Base-by-base conservation (phyloP, 306 rosid genomes). In the Inga leiocalycina region DNA sequence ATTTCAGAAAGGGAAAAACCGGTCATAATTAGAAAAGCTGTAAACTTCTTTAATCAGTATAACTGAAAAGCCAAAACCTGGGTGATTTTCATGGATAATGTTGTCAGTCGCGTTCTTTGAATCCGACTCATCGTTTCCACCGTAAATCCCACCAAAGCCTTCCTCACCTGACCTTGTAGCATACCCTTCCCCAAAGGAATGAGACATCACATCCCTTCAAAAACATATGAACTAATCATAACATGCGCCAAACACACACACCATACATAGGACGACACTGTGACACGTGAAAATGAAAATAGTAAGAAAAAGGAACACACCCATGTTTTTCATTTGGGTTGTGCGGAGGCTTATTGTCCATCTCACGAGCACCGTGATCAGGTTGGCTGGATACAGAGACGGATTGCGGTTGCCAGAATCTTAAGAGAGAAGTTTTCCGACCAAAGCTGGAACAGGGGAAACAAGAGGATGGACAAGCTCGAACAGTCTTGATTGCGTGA, bases 101-200 rank as follows among this genome's bases (percentile, higher is more conserved):
- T 84, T 62, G 34, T 86, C 89, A 10, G 71, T 70, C 48, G 81
- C 57, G 20, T 54, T 27, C 49, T 91, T 79, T 0, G 80, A 81
- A 43, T 22, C 76, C 27, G 76, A 44, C 20, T 24, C 59, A 35
- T 86, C 76, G 49, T 86, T 89, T 17, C 86, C 84, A 41, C 94
- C 83, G 77, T 89, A 92, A 45, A 35, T 81, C 56, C 98, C 98
- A 7, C 99, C 99, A 54, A 93, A 92, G 71, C 99, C 99, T 90
- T 96, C 98, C 59, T 93, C 99, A 78, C 90, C 95, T 3, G 86
- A 83, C 62, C 99, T 88, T 3, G 93, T 86, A 24, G 98, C 87
- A 39, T 93, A 96, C 44, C 93, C 99, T 75, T 92, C 93, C 45
- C 99, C 99, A 74, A 91, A 93, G 9, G 98, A 89, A 85, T 90